Evolutionary conservation across 768 basidiomycete species (phyloP).

Genomic region (Pisolithus albus): DNA sequence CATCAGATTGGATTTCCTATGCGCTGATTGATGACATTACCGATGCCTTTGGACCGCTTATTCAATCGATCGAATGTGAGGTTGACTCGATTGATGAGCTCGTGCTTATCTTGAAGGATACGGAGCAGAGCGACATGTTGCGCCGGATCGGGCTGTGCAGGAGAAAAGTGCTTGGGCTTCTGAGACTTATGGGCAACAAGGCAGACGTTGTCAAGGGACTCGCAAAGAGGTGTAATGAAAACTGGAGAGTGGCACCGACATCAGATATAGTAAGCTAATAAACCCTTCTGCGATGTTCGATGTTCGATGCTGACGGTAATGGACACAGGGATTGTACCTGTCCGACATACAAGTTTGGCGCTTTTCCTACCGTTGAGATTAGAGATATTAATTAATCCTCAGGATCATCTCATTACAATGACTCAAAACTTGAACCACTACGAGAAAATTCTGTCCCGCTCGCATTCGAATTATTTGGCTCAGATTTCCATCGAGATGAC

Average conservation of each 20-base stretch:
- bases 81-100: conserved; percentile 99
- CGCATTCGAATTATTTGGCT: conserved; percentile 98
- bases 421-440: conserved; percentile 99
- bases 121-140: conserved; percentile 89
- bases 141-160: conserved; percentile 94
- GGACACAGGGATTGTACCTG: conserved; percentile 75
- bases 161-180: conserved; percentile 98
- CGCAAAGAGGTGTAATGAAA: conserved; percentile 96
- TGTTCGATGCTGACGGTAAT: conserved; percentile 2
- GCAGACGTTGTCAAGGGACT: conserved; percentile 99
- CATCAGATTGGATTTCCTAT: conserved; percentile 99
- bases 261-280: conserved; percentile 75
- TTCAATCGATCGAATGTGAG: conserved; percentile 98
- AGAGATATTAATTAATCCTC: not conserved
- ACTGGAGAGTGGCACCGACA: conserved; percentile 97
- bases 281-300: not conserved
- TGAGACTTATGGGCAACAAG: conserved; percentile 98
- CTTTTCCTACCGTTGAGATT: not conserved
- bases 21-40: conserved; percentile 99
- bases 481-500: conserved; percentile 99
- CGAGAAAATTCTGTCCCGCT: conserved; percentile 97
- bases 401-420: conserved; percentile 99
- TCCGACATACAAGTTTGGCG: conserved; percentile 81
- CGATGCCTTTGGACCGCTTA: conserved; percentile 96
- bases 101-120: conserved; percentile 81